A percentile compares a stretch with the other conserved stretches of the same genome.
These are phyloP conservation scores for Auricularia cornea DNA, from an alignment of 768 basidiomycete species.

Conservation along the genomic window DNA sequence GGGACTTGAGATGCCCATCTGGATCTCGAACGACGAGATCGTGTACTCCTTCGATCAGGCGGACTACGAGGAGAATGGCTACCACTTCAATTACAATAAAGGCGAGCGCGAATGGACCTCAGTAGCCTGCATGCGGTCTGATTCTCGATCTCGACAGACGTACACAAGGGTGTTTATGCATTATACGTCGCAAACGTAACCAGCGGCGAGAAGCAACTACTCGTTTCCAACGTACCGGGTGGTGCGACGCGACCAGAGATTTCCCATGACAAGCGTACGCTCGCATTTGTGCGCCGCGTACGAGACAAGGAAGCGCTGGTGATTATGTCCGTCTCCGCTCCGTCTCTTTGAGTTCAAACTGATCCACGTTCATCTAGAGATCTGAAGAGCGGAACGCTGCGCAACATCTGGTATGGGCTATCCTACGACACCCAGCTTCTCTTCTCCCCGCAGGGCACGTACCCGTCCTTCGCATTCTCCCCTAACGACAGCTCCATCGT, in stretches of 20 bases:
- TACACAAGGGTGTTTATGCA: conserved; percentile 62
- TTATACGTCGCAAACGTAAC: conserved; percentile 61
- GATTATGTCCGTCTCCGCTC: conserved; percentile 42
- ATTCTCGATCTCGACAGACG: conserved; percentile 33
- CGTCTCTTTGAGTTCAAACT: neutral
- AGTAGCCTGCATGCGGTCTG: neutral
- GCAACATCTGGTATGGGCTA: conserved; percentile 58
- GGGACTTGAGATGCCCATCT: conserved; percentile 63
- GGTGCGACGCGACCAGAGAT: conserved; percentile 66
- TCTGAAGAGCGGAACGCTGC: conserved; percentile 53
- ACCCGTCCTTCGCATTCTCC: conserved; percentile 66
- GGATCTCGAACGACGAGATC: conserved; percentile 46
- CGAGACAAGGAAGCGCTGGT: conserved; percentile 66
- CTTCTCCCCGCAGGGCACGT: conserved; percentile 72
- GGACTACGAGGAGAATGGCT: conserved; percentile 27
- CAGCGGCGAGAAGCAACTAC: conserved; percentile 37
- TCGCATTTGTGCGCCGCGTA: conserved; percentile 67
- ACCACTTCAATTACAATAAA: conserved; percentile 53
- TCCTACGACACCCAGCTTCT: conserved; percentile 56
- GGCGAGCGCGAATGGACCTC: conserved; percentile 35
- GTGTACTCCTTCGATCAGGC: conserved; percentile 59
- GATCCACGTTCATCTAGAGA: conserved; percentile 36
- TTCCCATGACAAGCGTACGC: conserved; percentile 56
- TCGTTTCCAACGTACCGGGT: conserved; percentile 53
- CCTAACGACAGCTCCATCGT: conserved; percentile 51